phyloP scores from a whole-genome alignment of 1,284 basidiomycete species.

The Polyporus tsugae region DNA sequence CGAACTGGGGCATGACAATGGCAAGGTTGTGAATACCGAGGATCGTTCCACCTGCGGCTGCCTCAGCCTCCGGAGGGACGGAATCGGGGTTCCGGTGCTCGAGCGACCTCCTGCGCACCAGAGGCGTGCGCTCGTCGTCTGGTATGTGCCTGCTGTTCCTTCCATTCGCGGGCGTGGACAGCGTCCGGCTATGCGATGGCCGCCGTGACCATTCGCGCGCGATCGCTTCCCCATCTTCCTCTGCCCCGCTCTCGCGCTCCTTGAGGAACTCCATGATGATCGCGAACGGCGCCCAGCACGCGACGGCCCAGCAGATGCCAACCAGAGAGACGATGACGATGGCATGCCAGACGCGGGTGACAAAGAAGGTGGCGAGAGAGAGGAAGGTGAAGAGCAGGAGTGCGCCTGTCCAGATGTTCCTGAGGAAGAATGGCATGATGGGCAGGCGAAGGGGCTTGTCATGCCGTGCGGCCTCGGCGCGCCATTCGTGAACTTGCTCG shows the following conservation, averaged over 20 bases:
- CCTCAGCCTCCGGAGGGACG: conserved; percentile 43
- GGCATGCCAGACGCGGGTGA: conserved; percentile 81
- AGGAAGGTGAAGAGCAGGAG: conserved; percentile 81
- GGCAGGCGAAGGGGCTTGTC: conserved; percentile 81
- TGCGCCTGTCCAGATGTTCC: conserved; percentile 92
- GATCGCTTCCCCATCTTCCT: conserved; percentile 28
- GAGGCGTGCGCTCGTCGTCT: conserved; percentile 52
- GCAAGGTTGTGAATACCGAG: conserved; percentile 96
- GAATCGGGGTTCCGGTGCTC: conserved; percentile 59
- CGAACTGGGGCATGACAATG: conserved; percentile 92
- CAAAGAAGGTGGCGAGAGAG: conserved; percentile 86
- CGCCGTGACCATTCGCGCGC: conserved; percentile 38
- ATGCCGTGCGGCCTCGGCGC: conserved; percentile 77
- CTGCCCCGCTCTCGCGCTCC: conserved; percentile 62
- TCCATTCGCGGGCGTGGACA: conserved; percentile 51
- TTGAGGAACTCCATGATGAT: conserved; percentile 96
- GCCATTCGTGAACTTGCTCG: conserved; percentile 81
- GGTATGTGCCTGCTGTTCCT: conserved; percentile 23
- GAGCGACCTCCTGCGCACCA: conserved; percentile 74
- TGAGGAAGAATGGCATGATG: conserved; percentile 86
- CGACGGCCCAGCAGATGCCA: conserved; percentile 94
- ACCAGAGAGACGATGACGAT: conserved; percentile 84
- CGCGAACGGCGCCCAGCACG: conserved; percentile 91
- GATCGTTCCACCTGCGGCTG: conserved; percentile 91
- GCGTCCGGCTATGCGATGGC: conserved; percentile 53